Evolutionary conservation across 2,329 filamentous ascomycete genomes (phyloP).

Genomic region (Neoarthrinium moseri): DNA sequence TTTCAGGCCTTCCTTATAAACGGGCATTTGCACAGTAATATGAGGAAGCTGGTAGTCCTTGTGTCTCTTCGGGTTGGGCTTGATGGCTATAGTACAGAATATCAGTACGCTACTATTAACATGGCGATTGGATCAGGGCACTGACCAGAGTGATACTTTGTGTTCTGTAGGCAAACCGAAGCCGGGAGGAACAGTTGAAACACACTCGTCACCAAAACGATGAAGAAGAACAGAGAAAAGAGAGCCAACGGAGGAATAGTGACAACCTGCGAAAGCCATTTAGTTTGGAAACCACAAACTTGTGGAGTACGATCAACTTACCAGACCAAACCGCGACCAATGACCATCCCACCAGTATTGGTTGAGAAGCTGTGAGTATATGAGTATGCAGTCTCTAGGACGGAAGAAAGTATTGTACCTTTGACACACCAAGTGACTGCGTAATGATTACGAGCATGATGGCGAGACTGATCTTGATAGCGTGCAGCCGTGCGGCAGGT

Average conservation of each 20-base stretch:
- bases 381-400: too few species aligned
- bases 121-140: too few species aligned
- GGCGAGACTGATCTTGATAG: constrained; percentile 4
- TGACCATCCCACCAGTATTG: too few species aligned
- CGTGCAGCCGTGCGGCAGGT: neutral
- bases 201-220: constrained; percentile 12
- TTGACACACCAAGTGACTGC: constrained; percentile 27
- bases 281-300: neutral
- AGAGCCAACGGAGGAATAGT: constrained; percentile 33
- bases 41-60: constrained; percentile 31
- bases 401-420: constrained; percentile 30
- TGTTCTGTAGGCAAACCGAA: too few species aligned
- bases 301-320: neutral
- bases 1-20: constrained; percentile 40
- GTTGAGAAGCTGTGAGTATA: too few species aligned
- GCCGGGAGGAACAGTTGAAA: constrained; percentile 6
- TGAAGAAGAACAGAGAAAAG: constrained; percentile 26
- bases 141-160: too few species aligned
- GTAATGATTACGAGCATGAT: constrained; percentile 1
- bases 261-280: neutral
- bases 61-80: constrained; percentile 1
- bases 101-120: too few species aligned
- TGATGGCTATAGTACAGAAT: too few species aligned
- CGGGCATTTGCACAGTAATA: constrained; percentile 44
- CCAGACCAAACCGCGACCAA: too few species aligned